Conservation (phyloP, 352 stramenopile genomes). For the Thraustotheca clavata region DNA sequence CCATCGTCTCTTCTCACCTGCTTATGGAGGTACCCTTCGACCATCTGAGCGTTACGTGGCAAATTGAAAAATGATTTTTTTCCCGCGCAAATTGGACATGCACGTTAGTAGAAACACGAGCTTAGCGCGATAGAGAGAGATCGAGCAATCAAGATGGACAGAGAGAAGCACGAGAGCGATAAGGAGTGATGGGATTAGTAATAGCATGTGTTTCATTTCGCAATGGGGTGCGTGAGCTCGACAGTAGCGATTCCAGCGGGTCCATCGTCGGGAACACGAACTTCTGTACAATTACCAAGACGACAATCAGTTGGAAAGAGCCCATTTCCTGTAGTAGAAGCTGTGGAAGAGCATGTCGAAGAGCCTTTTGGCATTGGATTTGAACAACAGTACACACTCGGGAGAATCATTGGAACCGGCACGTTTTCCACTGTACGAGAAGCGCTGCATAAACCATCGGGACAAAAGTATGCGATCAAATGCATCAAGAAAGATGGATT, state of each 20-base stretch:
- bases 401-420: conserved; percentile 82
- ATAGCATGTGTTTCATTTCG: no score
- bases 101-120: no score
- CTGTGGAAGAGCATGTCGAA: neutral
- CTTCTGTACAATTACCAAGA: neutral
- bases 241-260: neutral
- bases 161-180: no score
- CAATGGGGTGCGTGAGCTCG: neutral
- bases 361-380: conserved; percentile 31
- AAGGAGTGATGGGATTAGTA: no score
- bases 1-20: conserved; percentile 33
- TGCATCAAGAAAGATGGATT: conserved; percentile 87
- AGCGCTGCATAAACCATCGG: conserved; percentile 71
- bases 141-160: no score
- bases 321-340: neutral
- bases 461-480: conserved; percentile 86
- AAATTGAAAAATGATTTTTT: no score
- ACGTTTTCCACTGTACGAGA: conserved; percentile 86
- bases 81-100: no score
- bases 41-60: no score
- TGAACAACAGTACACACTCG: conserved; percentile 76
- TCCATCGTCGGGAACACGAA: neutral
- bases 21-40: conserved; percentile 83
- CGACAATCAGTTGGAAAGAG: neutral
- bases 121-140: no score